Evolutionary conservation across 257 asterid genomes (phyloP), one percentile per base, ranked within the genome.

Genomic region (Anisodus acutangulus): DNA sequence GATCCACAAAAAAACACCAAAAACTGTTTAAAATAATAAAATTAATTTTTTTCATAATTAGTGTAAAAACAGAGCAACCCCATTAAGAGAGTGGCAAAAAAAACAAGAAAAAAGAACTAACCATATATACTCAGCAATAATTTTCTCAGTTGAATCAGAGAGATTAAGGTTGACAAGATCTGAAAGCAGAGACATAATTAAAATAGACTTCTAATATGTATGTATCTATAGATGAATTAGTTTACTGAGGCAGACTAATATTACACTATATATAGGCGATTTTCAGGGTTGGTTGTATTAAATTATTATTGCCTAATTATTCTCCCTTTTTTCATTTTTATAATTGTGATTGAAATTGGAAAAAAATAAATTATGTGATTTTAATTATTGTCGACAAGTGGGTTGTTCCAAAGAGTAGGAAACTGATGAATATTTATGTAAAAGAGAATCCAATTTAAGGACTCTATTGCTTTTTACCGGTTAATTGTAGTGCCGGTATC

Each of bases 71-170:
- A 68, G 78, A 68, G 17, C 78, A 39, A 39, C 55, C 78, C 79
- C 57, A 70, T 70, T 70, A 71, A 71, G n/a, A 58, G 9, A 2
- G 58, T 71, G 79, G 5, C 5, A 71, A 43, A 43, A 26, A 10
- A 31, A 60, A 0, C 1, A 19, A n/a, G 9, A 22, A 74, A 3
- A 0, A 66, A 5, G 67, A 86, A 78, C 87, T 80, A 22, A 94
- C 97, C 98, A 94, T 76, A 94, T 92, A 49, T 94, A 94, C 71
- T 94, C 98, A 1, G 93, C 97, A 13, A 94, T 94, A 83, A 78
- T 64, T 78, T 94, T 94, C 2, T 88, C 78, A 15, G 97, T 90
- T 41, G 84, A 64, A 4, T 89, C 95, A 43, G 97, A 86, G 22
- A 94, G 92, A 85, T 93, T 72, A 87, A 94, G 85, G 88, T 91